Evolutionary conservation across 345 rosid species (phyloP).

Genomic region (Bretschneidera sinensis): DNA sequence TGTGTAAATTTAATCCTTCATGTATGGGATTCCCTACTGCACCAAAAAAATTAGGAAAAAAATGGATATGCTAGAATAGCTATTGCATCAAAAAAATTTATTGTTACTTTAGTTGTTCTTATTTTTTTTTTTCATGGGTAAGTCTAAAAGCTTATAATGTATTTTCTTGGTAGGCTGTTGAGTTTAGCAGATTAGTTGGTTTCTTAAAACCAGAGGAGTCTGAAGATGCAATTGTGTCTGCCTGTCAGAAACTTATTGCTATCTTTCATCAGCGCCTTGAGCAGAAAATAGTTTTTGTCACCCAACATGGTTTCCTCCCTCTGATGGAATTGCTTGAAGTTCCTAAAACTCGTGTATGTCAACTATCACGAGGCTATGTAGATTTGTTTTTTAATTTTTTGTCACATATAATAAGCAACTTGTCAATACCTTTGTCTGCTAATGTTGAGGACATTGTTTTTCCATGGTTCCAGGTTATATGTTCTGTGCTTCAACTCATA

Average conservation of each 20-base stretch:
- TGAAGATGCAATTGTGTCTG: conserved; percentile 85
- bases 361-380: conserved; percentile 12
- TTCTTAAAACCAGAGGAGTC: conserved; percentile 76
- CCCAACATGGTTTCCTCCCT: conserved; percentile 93
- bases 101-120: background rate
- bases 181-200: conserved; percentile 79
- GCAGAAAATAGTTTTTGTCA: conserved; percentile 77
- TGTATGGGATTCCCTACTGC: background rate
- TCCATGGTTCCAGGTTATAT: conserved; percentile 60
- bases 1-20: background rate
- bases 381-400: conserved; percentile 1
- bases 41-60: background rate
- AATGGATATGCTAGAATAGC: background rate
- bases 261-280: conserved; percentile 90
- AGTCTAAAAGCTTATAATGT: conserved; percentile 15
- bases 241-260: conserved; percentile 70
- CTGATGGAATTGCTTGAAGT: conserved; percentile 83
- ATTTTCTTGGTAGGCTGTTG: conserved; percentile 71
- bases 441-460: conserved; percentile 12
- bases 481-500: conserved; percentile 85
- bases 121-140: conserved; percentile 11
- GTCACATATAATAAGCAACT: conserved; percentile 7
- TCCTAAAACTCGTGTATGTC: conserved; percentile 75
- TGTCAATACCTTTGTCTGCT: conserved; percentile 8
- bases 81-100: background rate